These are phyloP conservation scores for Pichia kluyveri DNA, from an alignment of 805 yeast species.

Conservation along the genomic window DNA sequence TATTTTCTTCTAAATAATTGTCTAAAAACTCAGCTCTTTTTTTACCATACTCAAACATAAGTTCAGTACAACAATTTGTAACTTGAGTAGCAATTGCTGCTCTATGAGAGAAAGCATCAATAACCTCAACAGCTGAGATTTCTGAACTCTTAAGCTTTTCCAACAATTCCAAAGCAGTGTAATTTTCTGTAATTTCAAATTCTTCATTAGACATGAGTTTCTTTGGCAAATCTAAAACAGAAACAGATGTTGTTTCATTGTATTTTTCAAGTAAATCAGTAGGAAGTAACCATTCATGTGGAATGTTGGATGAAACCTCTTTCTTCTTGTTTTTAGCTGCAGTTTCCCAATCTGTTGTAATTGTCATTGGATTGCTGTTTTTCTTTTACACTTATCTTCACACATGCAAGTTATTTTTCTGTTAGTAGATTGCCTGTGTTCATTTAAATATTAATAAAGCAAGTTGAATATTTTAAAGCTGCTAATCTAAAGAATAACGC, in stretches of 20 bases:
- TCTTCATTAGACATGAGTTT: neutral
- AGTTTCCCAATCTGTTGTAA: neutral
- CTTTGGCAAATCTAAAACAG: neutral
- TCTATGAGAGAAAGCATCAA: conserved; percentile 54
- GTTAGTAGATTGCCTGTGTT: too few species aligned
- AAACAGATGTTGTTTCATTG: neutral
- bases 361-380: neutral
- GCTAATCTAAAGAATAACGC: too few species aligned
- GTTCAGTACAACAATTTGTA: conserved; percentile 41
- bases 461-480: too few species aligned
- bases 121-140: conserved; percentile 40
- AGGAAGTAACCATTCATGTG: conserved; percentile 1
- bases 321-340: neutral
- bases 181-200: neutral
- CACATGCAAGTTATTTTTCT: too few species aligned
- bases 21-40: conserved; percentile 47
- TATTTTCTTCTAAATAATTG: conserved; percentile 36
- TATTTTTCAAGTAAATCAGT: neutral
- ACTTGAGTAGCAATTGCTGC: conserved; percentile 57
- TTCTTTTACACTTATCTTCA: too few species aligned
- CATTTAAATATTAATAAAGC: too few species aligned
- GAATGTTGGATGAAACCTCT: neutral
- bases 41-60: conserved; percentile 54
- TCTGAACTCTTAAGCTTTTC: conserved; percentile 36
- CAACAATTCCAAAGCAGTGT: conserved; percentile 32